phyloP scores from a whole-genome alignment of 305 asterid genomes.

The Ilex paraguariensis region DNA sequence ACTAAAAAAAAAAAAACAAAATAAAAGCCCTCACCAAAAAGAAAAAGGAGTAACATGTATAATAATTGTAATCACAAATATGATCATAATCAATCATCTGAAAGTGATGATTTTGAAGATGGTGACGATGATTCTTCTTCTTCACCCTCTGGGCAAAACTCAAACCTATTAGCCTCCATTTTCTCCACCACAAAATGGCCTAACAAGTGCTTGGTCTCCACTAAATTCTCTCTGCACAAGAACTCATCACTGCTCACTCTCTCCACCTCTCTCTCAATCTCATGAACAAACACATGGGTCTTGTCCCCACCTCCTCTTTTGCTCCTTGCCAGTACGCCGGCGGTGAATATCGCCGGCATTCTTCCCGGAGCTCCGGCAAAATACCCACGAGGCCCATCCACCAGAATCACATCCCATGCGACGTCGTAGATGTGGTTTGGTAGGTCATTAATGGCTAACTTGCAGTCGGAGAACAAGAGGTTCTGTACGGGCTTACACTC shows the following conservation, averaged over 20 bases:
- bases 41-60: too few species aligned
- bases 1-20: too few species aligned
- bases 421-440: slow-evolving; percentile 85
- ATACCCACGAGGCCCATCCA: slow-evolving; percentile 71
- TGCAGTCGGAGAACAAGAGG: slow-evolving; percentile 73
- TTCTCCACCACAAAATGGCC: slow-evolving; percentile 67
- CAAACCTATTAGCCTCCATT: slow-evolving; percentile 28
- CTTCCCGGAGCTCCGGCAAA: slow-evolving; percentile 54
- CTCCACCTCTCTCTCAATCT: slow-evolving; percentile 50
- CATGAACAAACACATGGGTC: slow-evolving; percentile 72
- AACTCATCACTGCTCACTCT: slow-evolving; percentile 54
- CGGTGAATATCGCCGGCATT: slow-evolving; percentile 62
- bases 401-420: slow-evolving; percentile 61
- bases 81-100: slow-evolving; percentile 1
- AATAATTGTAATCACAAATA: background rate
- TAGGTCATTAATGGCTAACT: slow-evolving; percentile 63
- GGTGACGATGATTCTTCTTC: slow-evolving; percentile 18
- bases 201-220: slow-evolving; percentile 32
- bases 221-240: slow-evolving; percentile 51
- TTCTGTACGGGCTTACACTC: slow-evolving; percentile 80
- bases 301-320: slow-evolving; percentile 35
- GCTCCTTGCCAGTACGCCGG: slow-evolving; percentile 73
- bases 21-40: too few species aligned
- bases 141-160: slow-evolving; percentile 39
- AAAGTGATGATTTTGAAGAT: slow-evolving; percentile 9